Base-by-base conservation (phyloP, 202 grass and related monocot species). In the Elaeis oleifera region DNA sequence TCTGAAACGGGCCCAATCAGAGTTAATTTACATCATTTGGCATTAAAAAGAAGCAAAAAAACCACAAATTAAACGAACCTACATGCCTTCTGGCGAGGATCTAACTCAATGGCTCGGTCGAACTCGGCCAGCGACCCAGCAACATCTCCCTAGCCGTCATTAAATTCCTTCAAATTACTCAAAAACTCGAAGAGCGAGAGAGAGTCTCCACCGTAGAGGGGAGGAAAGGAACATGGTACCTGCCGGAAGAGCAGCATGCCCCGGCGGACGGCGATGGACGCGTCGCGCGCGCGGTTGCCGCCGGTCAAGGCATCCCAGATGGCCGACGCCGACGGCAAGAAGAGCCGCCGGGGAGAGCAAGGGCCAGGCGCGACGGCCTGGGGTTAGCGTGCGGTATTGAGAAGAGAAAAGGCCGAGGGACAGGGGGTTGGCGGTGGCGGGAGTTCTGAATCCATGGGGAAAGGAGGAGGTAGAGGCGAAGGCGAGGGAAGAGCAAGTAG, bases 191-290 rank as follows among this genome's bases (percentile, higher is more conserved):
- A 1, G 16, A 5, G 28, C 2, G 15, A 51, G 6, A 20, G 59
- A 4, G 28, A 31, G 28, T 0, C 2, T 11, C 36, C 36, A 44
- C 36, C 1, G 3, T 8, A 5, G 32, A 8, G 28, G 7, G 2
- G 8, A 48, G 6, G 3, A 11, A 32, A 62, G 6, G 18, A 8
- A n/a, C 13, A 14, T 13, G 16, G 5, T 8, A 95, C 90, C 90
- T 90, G 51, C 21, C 74, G 66, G 71, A 96, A 96, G 36, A 89
- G 87, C 27, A 83, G 63, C 91, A 96, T 90, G 58, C 91, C 91
- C 8, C 71, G 81, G 69, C 84, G 76, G 58, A 90, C 76, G 55
- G 91, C 76, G 14, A 85, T 58, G 36, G 81, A 58, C 18, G 81
- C 83, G 3, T 72, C 83, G 4, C 65, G 25, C 25, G 58, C 58